phyloP scores from a whole-genome alignment of 1,284 basidiomycete genomes.

The Boletus semigastroideus region DNA sequence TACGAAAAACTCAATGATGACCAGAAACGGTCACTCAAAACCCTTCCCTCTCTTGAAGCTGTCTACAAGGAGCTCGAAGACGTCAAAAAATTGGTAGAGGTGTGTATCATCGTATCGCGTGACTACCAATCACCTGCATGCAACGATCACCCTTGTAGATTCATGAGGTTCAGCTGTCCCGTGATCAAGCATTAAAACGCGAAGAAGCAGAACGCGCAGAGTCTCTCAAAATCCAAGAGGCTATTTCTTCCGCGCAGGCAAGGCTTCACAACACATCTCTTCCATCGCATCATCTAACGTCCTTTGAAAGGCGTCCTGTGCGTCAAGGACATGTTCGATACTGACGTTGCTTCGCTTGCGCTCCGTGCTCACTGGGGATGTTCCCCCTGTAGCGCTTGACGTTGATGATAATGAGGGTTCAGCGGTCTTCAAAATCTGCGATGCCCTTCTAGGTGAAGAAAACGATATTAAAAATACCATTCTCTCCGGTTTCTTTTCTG shows the following conservation, averaged over 20 bases:
- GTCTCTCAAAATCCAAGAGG: constrained; percentile 50
- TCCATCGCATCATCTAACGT: too few species aligned
- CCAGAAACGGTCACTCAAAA: constrained; percentile 70
- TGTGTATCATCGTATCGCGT: constrained; percentile 42
- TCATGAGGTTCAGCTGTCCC: constrained; percentile 62
- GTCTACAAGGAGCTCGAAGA: constrained; percentile 78
- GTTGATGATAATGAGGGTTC: constrained; percentile 52
- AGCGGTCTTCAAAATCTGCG: constrained; percentile 51
- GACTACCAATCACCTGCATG: neutral
- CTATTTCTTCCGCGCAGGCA: constrained; percentile 62
- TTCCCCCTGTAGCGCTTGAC: constrained; percentile 43
- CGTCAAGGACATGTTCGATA: constrained; percentile 48
- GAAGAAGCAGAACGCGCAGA: constrained; percentile 55
- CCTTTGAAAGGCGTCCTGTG: constrained; percentile 13
- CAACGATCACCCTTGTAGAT: constrained; percentile 36
- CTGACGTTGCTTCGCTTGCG: constrained; percentile 68
- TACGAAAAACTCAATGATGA: constrained; percentile 78
- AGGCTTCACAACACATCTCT: constrained; percentile 10
- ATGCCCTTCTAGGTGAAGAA: constrained; percentile 56
- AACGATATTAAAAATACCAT: constrained; percentile 47
- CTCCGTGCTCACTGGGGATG: constrained; percentile 49
- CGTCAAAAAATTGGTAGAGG: constrained; percentile 79
- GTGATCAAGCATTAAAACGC: constrained; percentile 53
- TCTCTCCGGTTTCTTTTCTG: constrained; percentile 54
- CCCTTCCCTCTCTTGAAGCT: constrained; percentile 72